Base-by-base conservation (phyloP, 495 filamentous ascomycete species). In the Astrothelium subdiscretum region DNA sequence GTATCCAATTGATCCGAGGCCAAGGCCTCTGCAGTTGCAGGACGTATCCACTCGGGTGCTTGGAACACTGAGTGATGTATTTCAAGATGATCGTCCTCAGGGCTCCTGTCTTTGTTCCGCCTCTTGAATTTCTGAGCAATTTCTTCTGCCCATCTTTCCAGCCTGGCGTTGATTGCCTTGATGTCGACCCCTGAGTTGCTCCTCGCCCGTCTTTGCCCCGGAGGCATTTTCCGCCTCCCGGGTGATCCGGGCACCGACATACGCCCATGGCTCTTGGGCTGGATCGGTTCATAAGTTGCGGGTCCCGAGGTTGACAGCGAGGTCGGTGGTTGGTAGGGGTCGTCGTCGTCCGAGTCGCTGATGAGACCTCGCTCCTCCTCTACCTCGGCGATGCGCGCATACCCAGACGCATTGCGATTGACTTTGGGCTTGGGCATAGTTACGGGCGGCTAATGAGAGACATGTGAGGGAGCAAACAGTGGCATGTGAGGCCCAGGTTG, bases 1-100 rank as follows among this genome's bases (percentile, higher is more conserved):
- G 82, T 79, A 48, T 80, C 76, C 43, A 81, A 79, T 20, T 74
- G 72, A 43, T 76, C 70, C 8, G 81, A 75, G 31, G 86, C 86
- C 27, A 96, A 79, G 35, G 79, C 80, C 72, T 92, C 89, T n/a
- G 84, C 80, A 0, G 86, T 89, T 43, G 87, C 81, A 0, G 92
- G 89, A 12, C 85, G 80, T 27, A 94, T 78, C 57, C 92, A 88
- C 60, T 95, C 88, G 5, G 92, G 92, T 0, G 94, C 80, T 66
- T 95, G 90, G 69, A 97, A 99, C 27, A 99, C 94, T 1, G 91
- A 94, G 76, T 96, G 90, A 67, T 97, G 90, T 58, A 99, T 99
- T 75, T 99, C 95, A 32, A 96, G 80, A 57, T 84, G 87, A 72
- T 92, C 90, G 66, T 95, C 91, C 65, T 92, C 88, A 29, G 82